Percentiles rank a stretch among this genome's conserved stretches.
Evolutionary conservation across 495 filamentous ascomycete genomes (phyloP).

Genomic region (Trichoderma parareesei): DNA sequence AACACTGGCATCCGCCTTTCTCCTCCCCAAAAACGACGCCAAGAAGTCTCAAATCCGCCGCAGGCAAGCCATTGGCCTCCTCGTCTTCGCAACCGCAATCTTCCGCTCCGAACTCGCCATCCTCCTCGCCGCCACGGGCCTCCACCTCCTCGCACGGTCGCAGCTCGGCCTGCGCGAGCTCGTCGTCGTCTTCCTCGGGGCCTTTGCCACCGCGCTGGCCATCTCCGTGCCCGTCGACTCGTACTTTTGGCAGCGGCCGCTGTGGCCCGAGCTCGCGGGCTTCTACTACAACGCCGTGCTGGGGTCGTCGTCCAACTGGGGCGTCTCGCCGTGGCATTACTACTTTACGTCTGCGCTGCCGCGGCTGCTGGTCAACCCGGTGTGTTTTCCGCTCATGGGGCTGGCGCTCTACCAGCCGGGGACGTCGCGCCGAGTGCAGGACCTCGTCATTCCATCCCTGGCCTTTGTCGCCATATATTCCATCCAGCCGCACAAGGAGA

Average conservation of each 20-base stretch:
- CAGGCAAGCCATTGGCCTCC: constrained; percentile 52
- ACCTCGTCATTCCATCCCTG: constrained; percentile 57
- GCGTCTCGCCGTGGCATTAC: constrained; percentile 71
- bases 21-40: constrained; percentile 48
- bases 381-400: constrained; percentile 55
- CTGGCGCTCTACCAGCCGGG: constrained; percentile 48
- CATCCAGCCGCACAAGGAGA: constrained; percentile 87
- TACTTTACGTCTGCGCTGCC: constrained; percentile 80
- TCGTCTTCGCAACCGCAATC: constrained; percentile 75
- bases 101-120: constrained; percentile 89
- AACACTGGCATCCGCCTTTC: constrained; percentile 59
- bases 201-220: constrained; percentile 52
- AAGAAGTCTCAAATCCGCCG: constrained; percentile 32
- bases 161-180: constrained; percentile 52
- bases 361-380: constrained; percentile 73
- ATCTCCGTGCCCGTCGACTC: constrained; percentile 71
- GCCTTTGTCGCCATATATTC: constrained; percentile 75
- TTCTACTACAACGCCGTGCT: constrained; percentile 90
- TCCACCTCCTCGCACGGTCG: constrained; percentile 48
- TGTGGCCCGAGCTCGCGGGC: constrained; percentile 86
- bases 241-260: constrained; percentile 79
- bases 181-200: constrained; percentile 58
- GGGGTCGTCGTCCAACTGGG: constrained; percentile 74
- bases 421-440: constrained; percentile 30
- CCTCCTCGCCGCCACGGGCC: constrained; percentile 53